phyloP scores from a whole-genome alignment of 2,329 filamentous ascomycete genomes.

The Trichothecium sympodiale region DNA sequence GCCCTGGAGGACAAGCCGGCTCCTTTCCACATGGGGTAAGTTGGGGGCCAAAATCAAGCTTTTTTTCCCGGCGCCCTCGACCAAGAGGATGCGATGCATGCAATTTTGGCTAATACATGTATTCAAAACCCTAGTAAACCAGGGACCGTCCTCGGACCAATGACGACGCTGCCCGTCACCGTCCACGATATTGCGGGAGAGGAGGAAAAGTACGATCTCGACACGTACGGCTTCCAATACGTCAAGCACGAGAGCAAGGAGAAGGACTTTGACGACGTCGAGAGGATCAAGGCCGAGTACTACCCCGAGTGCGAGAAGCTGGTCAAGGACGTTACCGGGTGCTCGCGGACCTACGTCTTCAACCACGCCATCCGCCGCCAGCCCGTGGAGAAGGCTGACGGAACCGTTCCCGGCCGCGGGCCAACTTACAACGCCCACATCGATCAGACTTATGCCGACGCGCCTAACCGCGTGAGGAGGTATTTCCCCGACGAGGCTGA shows the following conservation, averaged over 20 bases:
- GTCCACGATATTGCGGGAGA: conserved; percentile 24
- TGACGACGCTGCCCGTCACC: conserved; percentile 15
- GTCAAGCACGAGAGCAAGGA: conserved; percentile 17
- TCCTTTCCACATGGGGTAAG: too few species aligned
- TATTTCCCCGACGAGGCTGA: conserved; percentile 31
- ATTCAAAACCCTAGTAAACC: too few species aligned
- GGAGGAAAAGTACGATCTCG: conserved; percentile 24
- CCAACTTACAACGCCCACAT: conserved; percentile 39
- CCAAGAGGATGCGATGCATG: too few species aligned
- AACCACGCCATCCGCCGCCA: conserved; percentile 45
- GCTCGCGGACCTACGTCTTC: conserved; percentile 45
- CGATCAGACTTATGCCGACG: conserved; percentile 41
- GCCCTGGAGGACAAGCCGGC: too few species aligned
- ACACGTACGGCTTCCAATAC: conserved; percentile 26
- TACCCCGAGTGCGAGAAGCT: conserved; percentile 63
- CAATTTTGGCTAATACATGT: too few species aligned
- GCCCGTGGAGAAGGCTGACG: conserved; percentile 23
- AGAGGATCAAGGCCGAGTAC: conserved; percentile 51
- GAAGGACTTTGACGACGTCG: conserved; percentile 39
- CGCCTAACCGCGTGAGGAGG: conserved; percentile 26
- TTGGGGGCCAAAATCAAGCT: too few species aligned
- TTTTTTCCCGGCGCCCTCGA: too few species aligned
- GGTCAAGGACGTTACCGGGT: conserved; percentile 49
- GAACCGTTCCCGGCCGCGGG: conserved; percentile 26
- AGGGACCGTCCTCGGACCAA: too few species aligned